Evolutionary conservation across 208 protist genomes (phyloP), one percentile per base, ranked within the genome.

Genomic region (Acanthamoeba healyi): DNA sequence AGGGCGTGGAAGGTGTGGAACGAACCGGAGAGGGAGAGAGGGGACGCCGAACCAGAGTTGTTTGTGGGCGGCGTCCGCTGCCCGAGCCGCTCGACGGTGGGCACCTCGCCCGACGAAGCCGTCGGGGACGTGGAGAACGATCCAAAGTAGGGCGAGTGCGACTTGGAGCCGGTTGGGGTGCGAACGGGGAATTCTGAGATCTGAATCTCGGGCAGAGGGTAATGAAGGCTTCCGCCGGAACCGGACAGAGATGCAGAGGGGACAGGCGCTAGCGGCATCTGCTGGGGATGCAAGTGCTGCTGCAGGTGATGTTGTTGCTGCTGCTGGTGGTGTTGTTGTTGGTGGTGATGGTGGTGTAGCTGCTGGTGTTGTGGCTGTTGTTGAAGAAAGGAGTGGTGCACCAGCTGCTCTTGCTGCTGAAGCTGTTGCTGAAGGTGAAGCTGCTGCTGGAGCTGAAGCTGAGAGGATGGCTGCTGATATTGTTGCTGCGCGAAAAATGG

Each of bases 161-260:
- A 34, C 14, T 32, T 15, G 1, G 70, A 36, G 61, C 61, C 44
- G 44, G 14, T 19, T 0, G 0, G 32, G 38, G 24, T 34, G 67
- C n/a, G n/a, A n/a, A n/a, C n/a, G n/a, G n/a, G 46, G 26, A 86
- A 86, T 9, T 86, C 77, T 32, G 77, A 86, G 77, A 86, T 86
- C 29, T 86, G 77, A 24, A 86, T 86, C 44, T 86, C 77, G 38
- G 77, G 77, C 26, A 86, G 10, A 9, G 61, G 61, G 61, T 34
- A 67, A 29, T 36, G 61, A 6, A 29, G 0, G 29, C 26, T 26
- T 34, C 22, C 22, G 6, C 56, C 3, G 29, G 56, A 63, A 14
- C 61, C 61, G 22, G 61, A 67, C 26, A 36, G 7, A 22, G 77
- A 4, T 19, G 77, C 24, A 5, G 26, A 86, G 77, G 34, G 77